Evolutionary conservation across 176 grass and related monocot species (phyloP), one percentile per base, ranked within the genome.

Genomic region (Elaeis guineensis): DNA sequence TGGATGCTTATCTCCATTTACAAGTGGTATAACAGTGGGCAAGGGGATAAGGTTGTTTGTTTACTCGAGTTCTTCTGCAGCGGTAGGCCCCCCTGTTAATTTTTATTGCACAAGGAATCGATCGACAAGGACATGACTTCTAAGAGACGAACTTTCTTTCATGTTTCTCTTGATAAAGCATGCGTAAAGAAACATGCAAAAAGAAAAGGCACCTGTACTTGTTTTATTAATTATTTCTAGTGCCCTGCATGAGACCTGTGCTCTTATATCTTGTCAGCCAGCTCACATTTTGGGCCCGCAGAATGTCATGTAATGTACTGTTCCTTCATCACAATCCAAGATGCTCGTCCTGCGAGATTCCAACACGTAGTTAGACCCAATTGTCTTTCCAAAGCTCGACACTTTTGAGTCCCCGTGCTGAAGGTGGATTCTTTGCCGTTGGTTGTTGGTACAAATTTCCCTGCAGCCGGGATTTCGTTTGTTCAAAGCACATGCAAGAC

Each of bases 141-240:
- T 14, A 44, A 44, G 35, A 44, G 35, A 44, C 11, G 11, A 44
- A 44, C 11, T 44, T 12, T 19, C 17, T 32, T 35, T 61, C 8
- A 61, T 28, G 58, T 61, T 35, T 35, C 58, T 26, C 26, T 61
- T 12, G 14, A 18, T 19, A 61, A 35, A 61, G 29, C 58, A 61
- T 35, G 26, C 24, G 4, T 61, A 12, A 3, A 12, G 35, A 44
- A 3, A 12, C 35, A 44, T 14, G 35, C 35, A 44, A 11, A 44
- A 44, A 44, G 21, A 56, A 56, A 20, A 5, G 9, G n/a, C 0
- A 56, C 4, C 54, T 22, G 3, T 56, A 18, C 21, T 9, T 20
- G 8, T 56, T 12, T 56, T 28, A 30, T 17, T 16, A n/a, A 35
- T 17, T n/a, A 17, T 3, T n/a, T 60, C 8, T 4, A 14, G 8